Evolutionary conservation across 352 stramenopile species (phyloP).

Genomic region (Phytopythium montanum): DNA sequence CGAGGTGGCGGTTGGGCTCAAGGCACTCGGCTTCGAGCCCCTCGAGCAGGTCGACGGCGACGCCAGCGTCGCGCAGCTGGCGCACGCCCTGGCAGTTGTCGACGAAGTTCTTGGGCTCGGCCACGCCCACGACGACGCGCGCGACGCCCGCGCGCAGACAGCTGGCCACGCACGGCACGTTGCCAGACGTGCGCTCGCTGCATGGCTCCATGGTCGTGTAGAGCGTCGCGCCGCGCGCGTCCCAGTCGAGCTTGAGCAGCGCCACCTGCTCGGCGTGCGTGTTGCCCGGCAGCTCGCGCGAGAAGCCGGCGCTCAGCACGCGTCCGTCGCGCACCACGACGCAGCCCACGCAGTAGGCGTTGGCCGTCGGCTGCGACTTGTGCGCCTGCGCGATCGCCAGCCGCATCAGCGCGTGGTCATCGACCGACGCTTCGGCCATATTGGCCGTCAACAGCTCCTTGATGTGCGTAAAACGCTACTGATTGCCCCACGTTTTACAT

Average conservation of each 20-base stretch:
- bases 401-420: constrained; percentile 47
- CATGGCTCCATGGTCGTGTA: constrained; percentile 92
- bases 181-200: constrained; percentile 81
- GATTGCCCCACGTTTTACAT: too few relatives aligned
- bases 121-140: constrained; percentile 79
- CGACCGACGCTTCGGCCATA: neutral
- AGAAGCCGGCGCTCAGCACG: constrained; percentile 75
- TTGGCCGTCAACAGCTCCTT: too few relatives aligned
- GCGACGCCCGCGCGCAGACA: constrained; percentile 63
- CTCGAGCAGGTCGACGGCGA: constrained; percentile 65
- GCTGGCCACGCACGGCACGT: constrained; percentile 76
- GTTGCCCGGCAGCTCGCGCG: constrained; percentile 83
- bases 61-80: constrained; percentile 62
- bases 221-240: constrained; percentile 60
- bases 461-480: too few relatives aligned
- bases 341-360: constrained; percentile 81
- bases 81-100: constrained; percentile 65
- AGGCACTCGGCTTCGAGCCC: constrained; percentile 77
- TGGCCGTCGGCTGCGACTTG: constrained; percentile 63
- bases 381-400: constrained; percentile 79
- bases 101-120: constrained; percentile 88
- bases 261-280: constrained; percentile 88
- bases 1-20: constrained; percentile 64
- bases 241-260: constrained; percentile 73
- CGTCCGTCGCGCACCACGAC: constrained; percentile 57